Percentiles rank a stretch among this genome's conserved stretches.
Evolutionary conservation across 2,329 filamentous ascomycete species (phyloP).

Genomic region (Penicillium sp.): DNA sequence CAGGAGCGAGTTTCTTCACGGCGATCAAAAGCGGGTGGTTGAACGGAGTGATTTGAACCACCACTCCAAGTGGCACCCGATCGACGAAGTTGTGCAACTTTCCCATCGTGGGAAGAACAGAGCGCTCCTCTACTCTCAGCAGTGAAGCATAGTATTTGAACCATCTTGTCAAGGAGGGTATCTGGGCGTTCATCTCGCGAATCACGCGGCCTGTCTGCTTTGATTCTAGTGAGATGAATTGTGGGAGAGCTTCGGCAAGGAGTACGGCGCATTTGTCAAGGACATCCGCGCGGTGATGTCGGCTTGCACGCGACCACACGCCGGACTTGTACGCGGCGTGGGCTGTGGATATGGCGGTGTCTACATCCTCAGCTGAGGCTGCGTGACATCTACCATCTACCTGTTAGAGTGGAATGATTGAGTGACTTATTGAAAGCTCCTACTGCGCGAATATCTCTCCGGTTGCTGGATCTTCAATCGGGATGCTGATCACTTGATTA

Average conservation of each 20-base stretch:
- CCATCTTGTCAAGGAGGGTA: constrained; percentile 57
- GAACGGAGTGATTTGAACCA: constrained; percentile 41
- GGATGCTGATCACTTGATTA: constrained; percentile 10
- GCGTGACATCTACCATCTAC: constrained; percentile 15
- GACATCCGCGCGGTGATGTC: constrained; percentile 23
- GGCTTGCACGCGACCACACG: constrained; percentile 19
- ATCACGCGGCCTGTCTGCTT: constrained; percentile 64
- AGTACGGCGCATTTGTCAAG: constrained; percentile 19
- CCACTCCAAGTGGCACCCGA: constrained; percentile 38
- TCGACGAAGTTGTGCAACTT: constrained; percentile 40
- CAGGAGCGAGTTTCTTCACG: constrained; percentile 40
- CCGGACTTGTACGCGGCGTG: constrained; percentile 17
- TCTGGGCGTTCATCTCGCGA: constrained; percentile 67
- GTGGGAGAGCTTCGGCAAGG: constrained; percentile 39
- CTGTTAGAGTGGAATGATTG: not conserved
- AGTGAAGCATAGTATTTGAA: constrained; percentile 68
- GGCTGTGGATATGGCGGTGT: constrained; percentile 11
- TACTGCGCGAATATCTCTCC: constrained; percentile 20
- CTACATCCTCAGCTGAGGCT: constrained; percentile 17
- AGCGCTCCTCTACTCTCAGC: constrained; percentile 63
- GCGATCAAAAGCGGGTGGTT: constrained; percentile 40
- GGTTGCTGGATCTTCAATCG: constrained; percentile 20
- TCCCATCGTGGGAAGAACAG: constrained; percentile 59
- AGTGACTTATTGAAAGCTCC: not conserved
- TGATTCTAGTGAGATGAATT: constrained; percentile 62